Conservation (phyloP, 257 asterid genomes). For the Ocimum tenuiflorum region DNA sequence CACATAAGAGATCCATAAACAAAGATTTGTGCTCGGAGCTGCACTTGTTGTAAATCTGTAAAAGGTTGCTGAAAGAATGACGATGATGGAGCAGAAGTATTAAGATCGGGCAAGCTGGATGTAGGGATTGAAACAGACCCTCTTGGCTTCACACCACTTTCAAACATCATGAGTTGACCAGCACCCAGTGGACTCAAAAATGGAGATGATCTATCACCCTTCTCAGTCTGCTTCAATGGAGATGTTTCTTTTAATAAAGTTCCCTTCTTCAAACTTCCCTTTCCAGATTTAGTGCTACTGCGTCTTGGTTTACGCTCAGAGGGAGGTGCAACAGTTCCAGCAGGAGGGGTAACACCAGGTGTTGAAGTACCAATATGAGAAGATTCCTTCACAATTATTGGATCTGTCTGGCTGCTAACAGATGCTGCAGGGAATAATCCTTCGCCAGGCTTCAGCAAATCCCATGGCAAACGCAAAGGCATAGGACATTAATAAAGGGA, state of each 20-base stretch:
- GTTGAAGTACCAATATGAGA: constrained; percentile 37
- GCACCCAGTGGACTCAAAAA: constrained; percentile 41
- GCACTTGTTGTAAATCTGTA: constrained; percentile 92
- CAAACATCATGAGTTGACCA: constrained; percentile 47
- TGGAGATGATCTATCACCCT: constrained; percentile 37
- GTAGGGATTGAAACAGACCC: constrained; percentile 47
- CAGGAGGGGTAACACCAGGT: constrained; percentile 30
- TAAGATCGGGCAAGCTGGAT: constrained; percentile 76
- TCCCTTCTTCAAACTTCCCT: constrained; percentile 61
- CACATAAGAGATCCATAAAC: constrained; percentile 98
- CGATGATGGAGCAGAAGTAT: constrained; percentile 57
- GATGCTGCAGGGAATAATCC: constrained; percentile 43
- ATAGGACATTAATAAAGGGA: background rate
- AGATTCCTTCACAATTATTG: constrained; percentile 34
- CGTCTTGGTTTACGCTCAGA: constrained; percentile 73
- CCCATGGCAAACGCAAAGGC: constrained; percentile 5
- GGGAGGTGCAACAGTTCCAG: constrained; percentile 38
- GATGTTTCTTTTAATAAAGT: constrained; percentile 41
- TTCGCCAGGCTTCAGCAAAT: constrained; percentile 45
- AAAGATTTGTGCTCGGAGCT: constrained; percentile 91
- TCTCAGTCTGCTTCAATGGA: constrained; percentile 42
- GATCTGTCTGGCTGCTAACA: constrained; percentile 37
- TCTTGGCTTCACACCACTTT: constrained; percentile 38
- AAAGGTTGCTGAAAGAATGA: constrained; percentile 76
- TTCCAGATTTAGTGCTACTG: constrained; percentile 50